These are phyloP conservation scores for cucumber (Cucumis sativus) DNA, from an alignment of 306 rosid genomes.

Conservation along the genomic window DNA sequence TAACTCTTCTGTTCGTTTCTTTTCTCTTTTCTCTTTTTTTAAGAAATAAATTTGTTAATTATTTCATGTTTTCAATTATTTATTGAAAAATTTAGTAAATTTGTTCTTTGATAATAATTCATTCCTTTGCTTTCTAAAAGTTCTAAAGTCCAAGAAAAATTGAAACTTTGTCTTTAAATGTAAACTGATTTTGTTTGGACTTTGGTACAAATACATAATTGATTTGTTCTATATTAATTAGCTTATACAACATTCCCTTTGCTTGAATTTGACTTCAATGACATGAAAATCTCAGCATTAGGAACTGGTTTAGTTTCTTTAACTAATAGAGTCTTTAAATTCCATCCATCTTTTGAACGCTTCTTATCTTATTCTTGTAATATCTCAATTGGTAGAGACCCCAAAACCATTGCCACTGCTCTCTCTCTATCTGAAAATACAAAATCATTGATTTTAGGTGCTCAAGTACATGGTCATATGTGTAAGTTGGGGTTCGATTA, in stretches of 20 bases:
- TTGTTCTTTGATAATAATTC: not conserved
- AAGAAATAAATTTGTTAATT: not conserved
- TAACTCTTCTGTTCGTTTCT: not conserved
- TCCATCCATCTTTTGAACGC: conserved; percentile 3
- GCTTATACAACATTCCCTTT: too few relatives aligned
- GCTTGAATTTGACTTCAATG: not conserved
- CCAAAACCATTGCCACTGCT: conserved; percentile 23
- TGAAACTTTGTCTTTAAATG: not conserved
- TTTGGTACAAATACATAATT: not conserved
- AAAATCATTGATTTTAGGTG: conserved; percentile 23
- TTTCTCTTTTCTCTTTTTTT: not conserved
- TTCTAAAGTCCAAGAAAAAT: not conserved
- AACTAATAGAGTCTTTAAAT: not conserved
- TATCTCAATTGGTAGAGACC: conserved; percentile 15
- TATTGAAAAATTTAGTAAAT: not conserved
- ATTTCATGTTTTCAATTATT: not conserved
- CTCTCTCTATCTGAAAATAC: conserved; percentile 23
- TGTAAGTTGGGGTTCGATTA: conserved; percentile 23
- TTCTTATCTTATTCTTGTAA: conserved; percentile 7
- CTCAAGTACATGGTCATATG: conserved; percentile 30
- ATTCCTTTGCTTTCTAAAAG: not conserved
- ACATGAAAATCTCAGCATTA: not conserved
- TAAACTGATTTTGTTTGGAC: not conserved
- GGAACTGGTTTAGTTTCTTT: not conserved
- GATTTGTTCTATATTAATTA: not conserved